These are phyloP conservation scores for Bassia scoparia DNA, from an alignment of 148 eudicot species.

Conservation along the genomic window DNA sequence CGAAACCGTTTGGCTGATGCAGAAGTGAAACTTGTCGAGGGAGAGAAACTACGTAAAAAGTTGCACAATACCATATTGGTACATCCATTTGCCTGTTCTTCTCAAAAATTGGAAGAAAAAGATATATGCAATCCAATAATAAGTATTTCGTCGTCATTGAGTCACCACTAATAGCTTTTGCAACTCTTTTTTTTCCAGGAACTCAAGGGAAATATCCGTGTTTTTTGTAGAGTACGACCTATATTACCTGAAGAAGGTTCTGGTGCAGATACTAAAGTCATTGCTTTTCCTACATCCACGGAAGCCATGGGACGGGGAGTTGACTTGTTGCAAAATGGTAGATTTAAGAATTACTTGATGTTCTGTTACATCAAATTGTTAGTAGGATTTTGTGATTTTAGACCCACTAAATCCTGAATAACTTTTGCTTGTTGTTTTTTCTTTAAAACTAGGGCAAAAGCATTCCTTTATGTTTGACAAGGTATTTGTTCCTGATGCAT, in stretches of 20 bases:
- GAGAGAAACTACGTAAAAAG: constrained; percentile 84
- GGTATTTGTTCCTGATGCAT: constrained; percentile 80
- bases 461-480: constrained; percentile 81
- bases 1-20: constrained; percentile 71
- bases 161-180: constrained; percentile 13
- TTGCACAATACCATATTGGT: constrained; percentile 96
- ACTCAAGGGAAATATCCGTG: constrained; percentile 95
- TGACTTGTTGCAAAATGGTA: constrained; percentile 88
- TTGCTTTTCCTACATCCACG: constrained; percentile 60
- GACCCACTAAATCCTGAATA: constrained; percentile 3
- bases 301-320: constrained; percentile 80
- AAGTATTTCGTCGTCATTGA: too few species aligned
- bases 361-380: not conserved
- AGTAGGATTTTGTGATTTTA: not conserved
- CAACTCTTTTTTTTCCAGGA: constrained; percentile 44
- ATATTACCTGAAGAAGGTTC: constrained; percentile 63
- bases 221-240: constrained; percentile 94
- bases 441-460: constrained; percentile 58
- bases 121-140: too few species aligned
- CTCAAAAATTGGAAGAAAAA: too few species aligned
- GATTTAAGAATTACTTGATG: not conserved
- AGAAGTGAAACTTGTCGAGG: constrained; percentile 75
- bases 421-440: constrained; percentile 8
- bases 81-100: constrained; percentile 5
- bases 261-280: constrained; percentile 50